A percentile compares a stretch with the other conserved stretches of the same genome.
Evolutionary conservation across 257 asterid genomes (phyloP).

Genomic region (Solanum medicagineum): DNA sequence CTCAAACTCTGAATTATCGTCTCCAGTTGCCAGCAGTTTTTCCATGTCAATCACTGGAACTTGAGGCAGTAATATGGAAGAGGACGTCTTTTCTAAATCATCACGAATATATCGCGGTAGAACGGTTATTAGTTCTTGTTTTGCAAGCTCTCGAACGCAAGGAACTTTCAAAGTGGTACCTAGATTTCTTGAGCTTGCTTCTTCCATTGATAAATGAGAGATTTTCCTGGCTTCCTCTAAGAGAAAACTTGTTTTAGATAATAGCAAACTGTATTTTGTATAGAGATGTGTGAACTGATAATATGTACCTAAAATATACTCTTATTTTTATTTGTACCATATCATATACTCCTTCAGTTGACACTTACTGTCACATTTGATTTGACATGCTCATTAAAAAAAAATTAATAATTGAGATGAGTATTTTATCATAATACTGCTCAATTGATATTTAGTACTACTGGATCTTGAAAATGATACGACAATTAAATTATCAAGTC

Average conservation of each 20-base stretch:
- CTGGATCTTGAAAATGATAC: too few relatives aligned
- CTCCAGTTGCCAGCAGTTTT: not conserved
- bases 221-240: not conserved
- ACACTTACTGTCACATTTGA: too few relatives aligned
- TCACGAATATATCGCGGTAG: not conserved
- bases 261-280: not conserved
- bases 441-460: too few relatives aligned
- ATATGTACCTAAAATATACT: not conserved
- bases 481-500: too few relatives aligned
- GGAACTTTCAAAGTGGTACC: not conserved
- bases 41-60: not conserved
- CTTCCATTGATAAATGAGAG: not conserved
- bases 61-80: not conserved
- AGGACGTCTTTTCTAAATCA: not conserved
- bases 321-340: too few relatives aligned
- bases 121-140: not conserved
- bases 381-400: too few relatives aligned
- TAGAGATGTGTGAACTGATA: not conserved
- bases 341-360: too few relatives aligned
- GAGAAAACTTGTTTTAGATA: not conserved
- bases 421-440: too few relatives aligned
- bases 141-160: not conserved
- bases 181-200: not conserved
- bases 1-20: not conserved
- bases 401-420: too few relatives aligned